Base-by-base conservation (phyloP, 2,329 filamentous ascomycete genomes). In the Trichophyton equinum region DNA sequence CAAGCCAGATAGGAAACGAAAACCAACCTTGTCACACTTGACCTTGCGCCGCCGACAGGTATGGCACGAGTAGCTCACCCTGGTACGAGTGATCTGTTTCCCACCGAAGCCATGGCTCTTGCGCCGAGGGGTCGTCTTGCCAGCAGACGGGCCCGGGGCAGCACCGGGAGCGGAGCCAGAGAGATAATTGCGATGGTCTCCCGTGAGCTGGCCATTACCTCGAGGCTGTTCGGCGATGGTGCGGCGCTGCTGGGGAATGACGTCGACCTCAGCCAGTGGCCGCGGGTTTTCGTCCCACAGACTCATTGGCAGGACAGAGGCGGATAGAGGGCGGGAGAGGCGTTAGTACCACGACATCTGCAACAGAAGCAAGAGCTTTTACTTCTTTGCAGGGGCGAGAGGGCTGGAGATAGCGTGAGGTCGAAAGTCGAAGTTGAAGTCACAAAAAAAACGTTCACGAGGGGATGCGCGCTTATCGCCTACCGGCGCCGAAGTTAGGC, bases 41-140 rank as follows among this genome's bases (percentile, higher is more conserved):
- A 78, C 75, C 64, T 78, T 78, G 33, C 76, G 71, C 61, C 74
- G 68, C 56, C 76, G 73, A 67, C 76, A 78, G 1, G 71, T 75
- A 65, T 77, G 72, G 62, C 77, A 78, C 64, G 74, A 77, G 64
- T 78, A 78, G 64, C 76, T 78, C 38, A 74, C 71, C 57, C 77
- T 74, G 55, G 75, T 77, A 18, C 77, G 74, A 42, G 76, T 78
- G 58, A 78, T 78, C 60, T 77, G 76, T 58, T 75, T 75, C 47
- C 70, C 70, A 40, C 64, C 65, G 27, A 72, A 59, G 13, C 61
- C 38, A 53, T 63, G 62, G 22, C 58, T 36, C 40, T 64, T 64
- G 2, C 62, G 60, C 5, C 62, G 60, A 18, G 56, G 15, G n/a
- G 53, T 44, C 4, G 44, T 25, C 22, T 60, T 63, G 33, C n/a